phyloP scores from a whole-genome alignment of 805 yeast genomes.

The Sugiyamaella qingdaonensis region DNA sequence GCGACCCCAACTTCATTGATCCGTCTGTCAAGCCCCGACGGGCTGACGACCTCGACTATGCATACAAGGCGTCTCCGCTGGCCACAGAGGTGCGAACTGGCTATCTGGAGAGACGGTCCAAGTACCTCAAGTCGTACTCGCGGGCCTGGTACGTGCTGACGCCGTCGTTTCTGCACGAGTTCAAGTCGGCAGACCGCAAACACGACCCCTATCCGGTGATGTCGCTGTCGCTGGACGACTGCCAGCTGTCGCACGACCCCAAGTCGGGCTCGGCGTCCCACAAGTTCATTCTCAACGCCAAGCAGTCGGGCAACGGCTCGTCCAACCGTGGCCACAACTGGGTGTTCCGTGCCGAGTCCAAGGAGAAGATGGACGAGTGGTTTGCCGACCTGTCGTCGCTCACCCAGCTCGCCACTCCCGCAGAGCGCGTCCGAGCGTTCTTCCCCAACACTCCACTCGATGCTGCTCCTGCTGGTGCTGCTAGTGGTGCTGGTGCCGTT shows the following conservation, averaged over 20 bases:
- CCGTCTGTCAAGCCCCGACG: slow-evolving; percentile 59
- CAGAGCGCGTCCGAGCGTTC: slow-evolving; percentile 24
- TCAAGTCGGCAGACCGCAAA: slow-evolving; percentile 75
- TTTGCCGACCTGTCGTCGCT: slow-evolving; percentile 68
- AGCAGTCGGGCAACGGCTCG: slow-evolving; percentile 55
- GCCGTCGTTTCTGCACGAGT: slow-evolving; percentile 83
- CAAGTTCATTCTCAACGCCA: slow-evolving; percentile 76
- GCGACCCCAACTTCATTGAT: slow-evolving; percentile 68
- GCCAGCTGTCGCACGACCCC: slow-evolving; percentile 79
- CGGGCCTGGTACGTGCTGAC: slow-evolving; percentile 90
- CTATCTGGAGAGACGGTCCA: slow-evolving; percentile 81
- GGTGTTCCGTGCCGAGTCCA: slow-evolving; percentile 90
- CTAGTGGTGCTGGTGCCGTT: slow-evolving; percentile 5
- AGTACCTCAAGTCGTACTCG: slow-evolving; percentile 85
- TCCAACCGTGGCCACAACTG: slow-evolving; percentile 70
- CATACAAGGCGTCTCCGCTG: slow-evolving; percentile 64
- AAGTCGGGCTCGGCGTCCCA: slow-evolving; percentile 40
- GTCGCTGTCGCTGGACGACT: slow-evolving; percentile 75
- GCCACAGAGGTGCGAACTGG: slow-evolving; percentile 72
- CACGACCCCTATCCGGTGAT: slow-evolving; percentile 77
- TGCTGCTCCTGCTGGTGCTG: slow-evolving; percentile 7
- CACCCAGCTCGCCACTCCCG: slow-evolving; percentile 58
- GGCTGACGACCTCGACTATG: slow-evolving; percentile 57
- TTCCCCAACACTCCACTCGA: slow-evolving; percentile 4
- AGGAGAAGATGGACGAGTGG: slow-evolving; percentile 80